Percentiles rank a stretch among this genome's conserved stretches.
Evolutionary conservation across 1,284 basidiomycete species (phyloP).

Genomic region (Malassezia cuniculi): DNA sequence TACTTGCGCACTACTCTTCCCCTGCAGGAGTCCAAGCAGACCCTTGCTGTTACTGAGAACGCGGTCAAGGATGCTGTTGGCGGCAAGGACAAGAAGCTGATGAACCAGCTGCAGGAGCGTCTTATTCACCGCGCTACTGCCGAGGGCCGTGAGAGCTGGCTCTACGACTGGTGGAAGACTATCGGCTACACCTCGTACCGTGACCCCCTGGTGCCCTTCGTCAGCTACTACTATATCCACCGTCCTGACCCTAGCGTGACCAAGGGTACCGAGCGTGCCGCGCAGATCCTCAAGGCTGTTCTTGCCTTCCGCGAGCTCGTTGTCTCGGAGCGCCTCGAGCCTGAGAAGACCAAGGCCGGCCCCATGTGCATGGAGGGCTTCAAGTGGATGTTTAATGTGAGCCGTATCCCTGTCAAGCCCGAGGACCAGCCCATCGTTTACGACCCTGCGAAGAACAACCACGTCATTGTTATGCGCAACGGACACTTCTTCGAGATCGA

Average conservation of each 20-base stretch:
- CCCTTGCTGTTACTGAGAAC: slow-evolving; percentile 25
- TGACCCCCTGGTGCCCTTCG: slow-evolving; percentile 81
- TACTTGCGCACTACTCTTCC: slow-evolving; percentile 37
- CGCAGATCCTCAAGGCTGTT: slow-evolving; percentile 39
- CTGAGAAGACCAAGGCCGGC: slow-evolving; percentile 68
- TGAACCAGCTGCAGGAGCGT: slow-evolving; percentile 64
- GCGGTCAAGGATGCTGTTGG: slow-evolving; percentile 50
- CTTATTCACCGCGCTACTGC: slow-evolving; percentile 58
- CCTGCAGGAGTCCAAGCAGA: slow-evolving; percentile 18
- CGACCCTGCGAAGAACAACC: slow-evolving; percentile 62
- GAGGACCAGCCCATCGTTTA: slow-evolving; percentile 75
- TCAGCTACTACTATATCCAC: slow-evolving; percentile 92
- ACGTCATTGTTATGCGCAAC: slow-evolving; percentile 79
- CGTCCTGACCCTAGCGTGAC: slow-evolving; percentile 50
- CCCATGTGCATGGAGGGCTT: slow-evolving; percentile 92
- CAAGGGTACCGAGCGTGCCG: slow-evolving; percentile 29
- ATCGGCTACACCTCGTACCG: slow-evolving; percentile 54
- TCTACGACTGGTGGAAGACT: slow-evolving; percentile 97
- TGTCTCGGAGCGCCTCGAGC: slow-evolving; percentile 59
- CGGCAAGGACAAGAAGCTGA: slow-evolving; percentile 61
- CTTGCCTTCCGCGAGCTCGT: slow-evolving; percentile 37
- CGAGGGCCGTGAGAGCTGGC: slow-evolving; percentile 60
- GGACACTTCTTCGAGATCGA: slow-evolving; percentile 74
- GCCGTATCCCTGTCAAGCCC: slow-evolving; percentile 68
- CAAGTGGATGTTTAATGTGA: slow-evolving; percentile 92